Evolutionary conservation across 768 basidiomycete species (phyloP).

Genomic region (Tephrocybe rancida): DNA sequence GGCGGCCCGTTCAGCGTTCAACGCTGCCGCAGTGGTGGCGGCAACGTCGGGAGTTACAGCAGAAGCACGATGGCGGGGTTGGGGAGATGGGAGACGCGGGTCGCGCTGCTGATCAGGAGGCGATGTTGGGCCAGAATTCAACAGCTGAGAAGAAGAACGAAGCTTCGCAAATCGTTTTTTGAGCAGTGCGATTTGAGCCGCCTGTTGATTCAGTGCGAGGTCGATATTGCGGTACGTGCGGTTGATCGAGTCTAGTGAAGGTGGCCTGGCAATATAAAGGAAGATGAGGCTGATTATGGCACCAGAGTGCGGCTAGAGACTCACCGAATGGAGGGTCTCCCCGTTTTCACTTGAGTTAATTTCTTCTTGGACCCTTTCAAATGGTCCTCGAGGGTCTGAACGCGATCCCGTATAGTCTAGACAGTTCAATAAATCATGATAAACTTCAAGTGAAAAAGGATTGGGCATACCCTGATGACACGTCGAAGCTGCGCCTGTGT

Average conservation of each 20-base stretch:
- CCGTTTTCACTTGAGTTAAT: conserved; percentile 60
- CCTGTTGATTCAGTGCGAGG: conserved; percentile 64
- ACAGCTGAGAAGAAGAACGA: conserved; percentile 31
- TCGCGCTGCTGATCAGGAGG: conserved; percentile 33
- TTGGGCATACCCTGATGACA: conserved; percentile 61
- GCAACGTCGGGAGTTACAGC: conserved; percentile 68
- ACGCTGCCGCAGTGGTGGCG: conserved; percentile 74
- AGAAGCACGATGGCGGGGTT: conserved; percentile 29
- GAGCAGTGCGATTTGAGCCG: conserved; percentile 52
- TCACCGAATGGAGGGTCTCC: conserved; percentile 65
- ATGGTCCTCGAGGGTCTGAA: conserved; percentile 80
- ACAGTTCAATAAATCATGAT: conserved; percentile 3
- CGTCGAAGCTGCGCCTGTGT: conserved; percentile 77
- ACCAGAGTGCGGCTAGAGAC: conserved; percentile 19
- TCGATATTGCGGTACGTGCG: conserved; percentile 88
- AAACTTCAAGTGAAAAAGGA: conserved; percentile 10
- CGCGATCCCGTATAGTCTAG: conserved; percentile 69
- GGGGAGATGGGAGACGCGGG: conserved; percentile 41
- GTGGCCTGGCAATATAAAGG: conserved; percentile 53
- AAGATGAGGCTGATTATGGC: background rate
- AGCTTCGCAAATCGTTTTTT: conserved; percentile 55
- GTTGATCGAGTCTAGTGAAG: conserved; percentile 83
- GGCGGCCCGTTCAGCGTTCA: conserved; percentile 79
- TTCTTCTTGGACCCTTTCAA: conserved; percentile 72
- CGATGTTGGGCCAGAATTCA: background rate